Percentiles rank a stretch among this genome's conserved stretches.
phyloP scores from a whole-genome alignment of 768 basidiomycete species.

The Russula sp. region DNA sequence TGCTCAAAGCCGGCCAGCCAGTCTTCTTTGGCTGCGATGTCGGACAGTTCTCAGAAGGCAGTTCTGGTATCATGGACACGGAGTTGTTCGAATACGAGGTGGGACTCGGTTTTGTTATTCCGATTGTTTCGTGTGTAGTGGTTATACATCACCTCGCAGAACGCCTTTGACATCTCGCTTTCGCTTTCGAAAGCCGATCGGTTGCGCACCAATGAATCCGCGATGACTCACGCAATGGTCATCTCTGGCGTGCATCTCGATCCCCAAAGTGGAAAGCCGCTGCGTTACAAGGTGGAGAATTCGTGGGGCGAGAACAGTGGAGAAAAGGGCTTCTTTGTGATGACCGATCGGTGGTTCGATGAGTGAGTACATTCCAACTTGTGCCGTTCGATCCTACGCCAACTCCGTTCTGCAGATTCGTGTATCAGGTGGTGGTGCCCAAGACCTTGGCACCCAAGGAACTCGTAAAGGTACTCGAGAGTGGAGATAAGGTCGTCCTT shows the following conservation, averaged over 20 bases:
- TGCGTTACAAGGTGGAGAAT: slow-evolving; percentile 97
- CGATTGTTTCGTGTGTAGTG: not conserved
- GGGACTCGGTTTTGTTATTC: slow-evolving; percentile 10
- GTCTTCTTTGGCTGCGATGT: slow-evolving; percentile 98
- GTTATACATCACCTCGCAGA: slow-evolving; percentile 35
- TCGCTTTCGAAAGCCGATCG: slow-evolving; percentile 82
- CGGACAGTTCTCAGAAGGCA: slow-evolving; percentile 69
- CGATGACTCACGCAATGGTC: slow-evolving; percentile 97
- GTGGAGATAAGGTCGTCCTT: slow-evolving; percentile 57
- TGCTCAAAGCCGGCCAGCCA: slow-evolving; percentile 78
- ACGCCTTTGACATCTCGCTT: slow-evolving; percentile 77
- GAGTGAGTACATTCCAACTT: slow-evolving; percentile 46
- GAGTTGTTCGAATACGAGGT: slow-evolving; percentile 80
- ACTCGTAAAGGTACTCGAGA: slow-evolving; percentile 74
- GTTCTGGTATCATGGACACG: slow-evolving; percentile 81
- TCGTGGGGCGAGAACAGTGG: slow-evolving; percentile 80
- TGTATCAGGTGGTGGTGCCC: slow-evolving; percentile 91
- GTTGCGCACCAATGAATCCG: slow-evolving; percentile 71
- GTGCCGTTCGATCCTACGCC: not conserved
- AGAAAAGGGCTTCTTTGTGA: slow-evolving; percentile 85
- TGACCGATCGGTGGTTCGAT: slow-evolving; percentile 91
- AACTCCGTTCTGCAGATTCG: slow-evolving; percentile 46
- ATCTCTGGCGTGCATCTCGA: slow-evolving; percentile 91
- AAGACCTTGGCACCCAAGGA: slow-evolving; percentile 73
- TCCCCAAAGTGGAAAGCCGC: slow-evolving; percentile 53